Conservation (phyloP, 257 asterid species). For the Capsicum baccatum region DNA sequence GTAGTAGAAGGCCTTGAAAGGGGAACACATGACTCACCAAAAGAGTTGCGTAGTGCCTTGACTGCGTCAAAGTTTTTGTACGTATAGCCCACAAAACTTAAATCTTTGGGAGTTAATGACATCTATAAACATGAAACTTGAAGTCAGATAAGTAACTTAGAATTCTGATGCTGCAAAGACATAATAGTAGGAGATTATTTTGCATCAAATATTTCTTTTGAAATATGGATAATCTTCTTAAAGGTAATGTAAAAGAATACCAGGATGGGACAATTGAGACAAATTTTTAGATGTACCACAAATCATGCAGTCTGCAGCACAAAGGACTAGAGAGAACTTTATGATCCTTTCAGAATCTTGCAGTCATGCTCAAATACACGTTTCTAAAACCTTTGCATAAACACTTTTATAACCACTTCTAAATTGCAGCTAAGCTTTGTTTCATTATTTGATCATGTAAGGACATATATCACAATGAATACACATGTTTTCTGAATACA, state of each 20-base stretch:
- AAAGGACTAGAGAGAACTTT: not conserved
- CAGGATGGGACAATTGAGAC: constrained; percentile 21
- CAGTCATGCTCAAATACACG: not conserved
- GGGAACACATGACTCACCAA: constrained; percentile 53
- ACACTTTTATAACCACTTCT: not conserved
- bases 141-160: constrained; percentile 22
- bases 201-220: constrained; percentile 9
- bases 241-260: not conserved
- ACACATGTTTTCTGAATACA: not conserved
- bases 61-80: constrained; percentile 92
- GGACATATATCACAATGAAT: not conserved
- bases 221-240: constrained; percentile 16
- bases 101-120: constrained; percentile 71
- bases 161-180: not conserved
- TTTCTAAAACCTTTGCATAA: not conserved
- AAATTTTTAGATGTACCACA: constrained; percentile 12
- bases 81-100: constrained; percentile 92
- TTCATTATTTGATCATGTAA: not conserved
- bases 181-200: constrained; percentile 5
- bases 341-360: not conserved
- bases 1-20: constrained; percentile 12
- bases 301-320: constrained; percentile 11
- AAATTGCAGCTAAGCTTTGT: not conserved
- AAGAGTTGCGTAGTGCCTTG: constrained; percentile 72
- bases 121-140: constrained; percentile 47